Base-by-base conservation (phyloP, 148 eudicot genomes). In the Chenopodium album region DNA sequence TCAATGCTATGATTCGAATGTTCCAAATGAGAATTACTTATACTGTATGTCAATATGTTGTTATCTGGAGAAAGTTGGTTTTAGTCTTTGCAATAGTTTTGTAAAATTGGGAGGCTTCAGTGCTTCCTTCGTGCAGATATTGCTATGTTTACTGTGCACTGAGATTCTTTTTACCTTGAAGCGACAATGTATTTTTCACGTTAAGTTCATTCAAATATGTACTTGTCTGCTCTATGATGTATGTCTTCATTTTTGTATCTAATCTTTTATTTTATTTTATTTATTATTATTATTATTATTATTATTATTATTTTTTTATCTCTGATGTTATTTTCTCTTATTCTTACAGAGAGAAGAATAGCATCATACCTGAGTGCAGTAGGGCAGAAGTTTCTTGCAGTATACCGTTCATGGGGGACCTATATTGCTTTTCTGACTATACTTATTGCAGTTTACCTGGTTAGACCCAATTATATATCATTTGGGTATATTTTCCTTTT, bases 401-500 rank as follows among this genome's bases (percentile, higher is more conserved):
- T 92, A 9, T 96, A 96, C 82, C 85, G 94, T 78, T 96, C 99
- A 78, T 91, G 91, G 85, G 99, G 99, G 69, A 94, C 97, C 72
- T 96, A 96, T 83, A 87, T 96, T 83, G 97, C 98, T 72, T 91
- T 94, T 78, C 71, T 94, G 85, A 96, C 99, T 20, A 94, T 96
- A 82, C 91, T 94, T 80, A 65, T 96, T 46, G 89, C 97, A 13
- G 95, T 94, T n/a, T 96, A 94, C 88, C 87, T 90, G 78, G 95
- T 92, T 72, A 88, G 86, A 72, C 95, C 99, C 69, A 96, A 96
- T 87, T 96, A 92, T 81, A 83, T 91, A 52, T 92, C 99, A 41
- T 94, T 94, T 83, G 99, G 99, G 9, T 96, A 92, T 89, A 84
- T 92, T 56, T 92, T 96, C 81, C 95, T 96, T 80, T 92, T 96